phyloP scores from a whole-genome alignment of 208 protist genomes.

The Lotmaria passim region DNA sequence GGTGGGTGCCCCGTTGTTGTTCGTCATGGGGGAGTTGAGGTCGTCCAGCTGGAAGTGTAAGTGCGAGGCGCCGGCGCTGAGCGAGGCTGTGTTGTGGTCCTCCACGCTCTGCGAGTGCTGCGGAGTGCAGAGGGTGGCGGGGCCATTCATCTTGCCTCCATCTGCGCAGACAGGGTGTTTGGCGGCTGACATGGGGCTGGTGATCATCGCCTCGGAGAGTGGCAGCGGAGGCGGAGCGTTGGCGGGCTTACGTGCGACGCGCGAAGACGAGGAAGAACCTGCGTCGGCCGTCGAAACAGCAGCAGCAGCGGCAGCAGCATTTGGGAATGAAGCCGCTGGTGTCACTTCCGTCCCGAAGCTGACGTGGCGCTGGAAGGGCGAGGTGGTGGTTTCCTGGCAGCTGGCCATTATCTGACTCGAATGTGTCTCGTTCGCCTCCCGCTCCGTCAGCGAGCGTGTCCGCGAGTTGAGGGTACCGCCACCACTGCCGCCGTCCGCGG shows the following conservation, averaged over 20 bases:
- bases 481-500: neutral
- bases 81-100: neutral
- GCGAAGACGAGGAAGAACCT: neutral
- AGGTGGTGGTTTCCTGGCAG: neutral
- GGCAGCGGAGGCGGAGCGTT: neutral
- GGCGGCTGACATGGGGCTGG: neutral
- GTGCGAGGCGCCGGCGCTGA: constrained; percentile 2
- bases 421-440: neutral
- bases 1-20: constrained; percentile 7
- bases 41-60: constrained; percentile 16
- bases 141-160: neutral
- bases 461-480: neutral
- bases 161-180: neutral
- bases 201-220: neutral
- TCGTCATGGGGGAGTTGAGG: neutral
- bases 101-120: constrained; percentile 10
- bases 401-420: neutral
- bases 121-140: neutral
- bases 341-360: constrained; percentile 17
- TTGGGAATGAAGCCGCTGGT: neutral
- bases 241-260: neutral
- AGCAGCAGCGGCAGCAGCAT: too few relatives aligned
- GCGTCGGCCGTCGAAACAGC: too few relatives aligned
- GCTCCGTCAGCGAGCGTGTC: neutral
- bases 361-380: constrained; percentile 22